phyloP scores from a whole-genome alignment of 2,329 filamentous ascomycete species.

The Apiospora pterosperma region DNA sequence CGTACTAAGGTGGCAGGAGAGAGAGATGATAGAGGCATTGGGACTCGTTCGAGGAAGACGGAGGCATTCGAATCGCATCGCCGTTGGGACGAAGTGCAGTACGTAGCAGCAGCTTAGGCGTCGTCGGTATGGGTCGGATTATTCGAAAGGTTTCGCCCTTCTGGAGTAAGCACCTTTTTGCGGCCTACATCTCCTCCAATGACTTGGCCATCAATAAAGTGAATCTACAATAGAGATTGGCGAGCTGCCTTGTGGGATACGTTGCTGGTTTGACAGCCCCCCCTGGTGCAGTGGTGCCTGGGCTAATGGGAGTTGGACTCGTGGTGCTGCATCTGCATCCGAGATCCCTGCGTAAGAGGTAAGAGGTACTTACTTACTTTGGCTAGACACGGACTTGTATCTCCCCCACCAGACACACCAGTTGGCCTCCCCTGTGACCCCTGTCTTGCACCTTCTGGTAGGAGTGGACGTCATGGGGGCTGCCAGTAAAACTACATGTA shows the following conservation, averaged over 20 bases:
- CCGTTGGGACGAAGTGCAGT: constrained; percentile 6
- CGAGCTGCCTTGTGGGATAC: not conserved
- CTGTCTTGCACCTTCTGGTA: not conserved
- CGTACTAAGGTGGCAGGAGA: constrained; percentile 18
- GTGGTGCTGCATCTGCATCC: not conserved
- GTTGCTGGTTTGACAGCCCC: constrained; percentile 5
- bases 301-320: not conserved
- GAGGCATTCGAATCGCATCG: constrained; percentile 5
- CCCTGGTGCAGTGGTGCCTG: not conserved
- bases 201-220: not conserved
- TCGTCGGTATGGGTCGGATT: not conserved
- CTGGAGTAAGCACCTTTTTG: not conserved
- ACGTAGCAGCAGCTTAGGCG: not conserved
- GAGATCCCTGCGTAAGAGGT: not conserved
- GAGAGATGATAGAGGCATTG: constrained; percentile 8
- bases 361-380: too few relatives aligned
- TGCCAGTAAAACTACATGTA: too few relatives aligned
- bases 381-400: too few relatives aligned
- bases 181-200: not conserved
- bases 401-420: not conserved
- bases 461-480: too few relatives aligned
- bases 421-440: not conserved
- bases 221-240: not conserved
- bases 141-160: not conserved
- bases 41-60: not conserved